Conservation (phyloP, 179 eudicot species). For the Silene coronaria region DNA sequence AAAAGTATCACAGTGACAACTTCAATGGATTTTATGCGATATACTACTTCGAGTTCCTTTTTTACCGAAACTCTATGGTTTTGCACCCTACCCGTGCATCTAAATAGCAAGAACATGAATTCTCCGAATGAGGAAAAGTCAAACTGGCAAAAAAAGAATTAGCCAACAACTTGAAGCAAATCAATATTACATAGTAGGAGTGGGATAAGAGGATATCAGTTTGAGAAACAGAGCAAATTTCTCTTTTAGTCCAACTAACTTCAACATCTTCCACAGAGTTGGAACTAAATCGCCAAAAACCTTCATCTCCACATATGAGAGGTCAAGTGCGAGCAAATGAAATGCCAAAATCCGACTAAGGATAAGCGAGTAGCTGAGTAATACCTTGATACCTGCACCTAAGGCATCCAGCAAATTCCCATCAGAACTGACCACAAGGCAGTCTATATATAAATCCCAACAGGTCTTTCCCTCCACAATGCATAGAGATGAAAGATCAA, state of each 20-base stretch:
- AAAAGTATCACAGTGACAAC: neutral
- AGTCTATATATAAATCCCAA: constrained; percentile 95
- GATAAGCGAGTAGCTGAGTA: neutral
- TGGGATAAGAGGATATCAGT: neutral
- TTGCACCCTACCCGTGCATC: neutral
- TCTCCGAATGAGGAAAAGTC: neutral
- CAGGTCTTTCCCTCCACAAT: constrained; percentile 81
- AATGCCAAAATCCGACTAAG: neutral
- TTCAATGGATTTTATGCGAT: neutral
- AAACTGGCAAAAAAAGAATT: neutral
- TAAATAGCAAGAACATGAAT: neutral
- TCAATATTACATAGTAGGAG: neutral
- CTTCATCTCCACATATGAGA: neutral
- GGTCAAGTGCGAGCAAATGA: neutral
- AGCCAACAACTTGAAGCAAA: neutral
- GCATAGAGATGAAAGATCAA: constrained; percentile 74
- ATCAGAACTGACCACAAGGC: constrained; percentile 83
- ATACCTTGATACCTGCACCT: constrained; percentile 96
- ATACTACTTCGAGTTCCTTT: neutral
- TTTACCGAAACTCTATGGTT: neutral
- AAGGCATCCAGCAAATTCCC: constrained; percentile 90
- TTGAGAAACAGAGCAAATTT: neutral
- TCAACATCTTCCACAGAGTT: neutral
- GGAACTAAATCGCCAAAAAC: neutral
- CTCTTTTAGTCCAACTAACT: neutral